Percentiles rank a stretch among this genome's conserved stretches.
These are phyloP conservation scores for Wickerhamiella azymoides DNA, from an alignment of 805 yeast species.

Conservation along the genomic window DNA sequence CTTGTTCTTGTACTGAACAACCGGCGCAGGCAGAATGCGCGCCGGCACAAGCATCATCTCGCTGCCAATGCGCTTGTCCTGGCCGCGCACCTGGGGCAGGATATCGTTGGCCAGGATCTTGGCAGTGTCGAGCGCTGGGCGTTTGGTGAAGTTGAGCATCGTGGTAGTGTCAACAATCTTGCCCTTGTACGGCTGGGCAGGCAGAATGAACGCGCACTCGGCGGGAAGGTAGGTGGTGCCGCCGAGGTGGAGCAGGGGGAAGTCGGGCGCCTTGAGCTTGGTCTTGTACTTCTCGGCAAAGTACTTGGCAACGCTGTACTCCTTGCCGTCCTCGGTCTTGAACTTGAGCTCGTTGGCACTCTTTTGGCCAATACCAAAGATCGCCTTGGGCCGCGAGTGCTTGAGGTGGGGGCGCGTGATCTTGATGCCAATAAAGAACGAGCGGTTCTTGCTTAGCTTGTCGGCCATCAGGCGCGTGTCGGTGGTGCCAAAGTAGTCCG, in stretches of 20 bases:
- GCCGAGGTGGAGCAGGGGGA: slow-evolving; percentile 7
- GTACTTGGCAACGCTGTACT: not conserved
- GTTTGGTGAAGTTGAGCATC: slow-evolving; percentile 9
- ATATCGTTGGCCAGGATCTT: slow-evolving; percentile 8
- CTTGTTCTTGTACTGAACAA: slow-evolving; percentile 7
- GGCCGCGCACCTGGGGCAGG: slow-evolving; percentile 42
- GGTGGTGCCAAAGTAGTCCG: slow-evolving; percentile 6
- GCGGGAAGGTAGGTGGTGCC: slow-evolving; percentile 8
- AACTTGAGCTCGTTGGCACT: not conserved
- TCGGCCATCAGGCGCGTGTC: slow-evolving; percentile 1
- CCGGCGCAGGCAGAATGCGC: slow-evolving; percentile 9
- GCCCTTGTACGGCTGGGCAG: slow-evolving; percentile 5
- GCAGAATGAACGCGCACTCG: slow-evolving; percentile 7
- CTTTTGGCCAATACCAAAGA: slow-evolving; percentile 6
- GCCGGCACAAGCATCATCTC: slow-evolving; percentile 6
- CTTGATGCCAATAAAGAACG: slow-evolving; percentile 8
- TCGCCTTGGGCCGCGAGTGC: slow-evolving; percentile 9
- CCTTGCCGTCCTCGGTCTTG: slow-evolving; percentile 6
- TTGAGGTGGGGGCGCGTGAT: slow-evolving; percentile 5
- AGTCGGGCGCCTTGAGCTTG: slow-evolving; percentile 6
- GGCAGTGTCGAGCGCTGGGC: slow-evolving; percentile 7
- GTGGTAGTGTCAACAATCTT: slow-evolving; percentile 7
- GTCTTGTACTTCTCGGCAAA: slow-evolving; percentile 1
- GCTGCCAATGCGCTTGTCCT: slow-evolving; percentile 93
- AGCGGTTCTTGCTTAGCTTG: slow-evolving; percentile 4